Base-by-base conservation (phyloP, 371 early-diverging fungal genomes). In the Entomophthora muscae region DNA sequence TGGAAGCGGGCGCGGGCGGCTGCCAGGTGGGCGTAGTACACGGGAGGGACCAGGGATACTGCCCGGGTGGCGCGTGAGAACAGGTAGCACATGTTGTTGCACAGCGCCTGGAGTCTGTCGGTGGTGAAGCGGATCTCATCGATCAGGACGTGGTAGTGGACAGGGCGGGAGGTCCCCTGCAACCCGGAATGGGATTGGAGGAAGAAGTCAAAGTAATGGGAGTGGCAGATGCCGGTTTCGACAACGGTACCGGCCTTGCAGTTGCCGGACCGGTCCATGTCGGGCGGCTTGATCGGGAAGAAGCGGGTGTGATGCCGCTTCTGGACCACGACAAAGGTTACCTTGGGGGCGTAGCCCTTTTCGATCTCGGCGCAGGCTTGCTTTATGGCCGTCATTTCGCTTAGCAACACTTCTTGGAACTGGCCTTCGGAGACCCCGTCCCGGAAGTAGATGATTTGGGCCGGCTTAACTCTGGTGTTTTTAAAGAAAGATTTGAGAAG, bases 221-320 rank as follows among this genome's bases (percentile, higher is more conserved):
- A 93, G 72, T 90, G 87, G 1, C 86, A 86, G 55, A 95, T 81
- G 2, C 76, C 77, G n/a, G 83, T 80, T 60, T 98, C 98, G 3
- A 98, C 75, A 3, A 95, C 85, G 0, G 93, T 93, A 21, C 98
- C 99, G n/a, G n/a, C n/a, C n/a, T n/a, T n/a, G n/a, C n/a, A n/a
- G n/a, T n/a, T n/a, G n/a, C n/a, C n/a, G n/a, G 77, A 98, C 95
- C 13, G 94, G 76, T 24, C 93, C 85, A n/a, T 94, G 93, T 70
- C 98, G 98, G 29, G 97, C 83, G 73, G 97, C 97, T 69, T 97
- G 94, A 3, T 92, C 95, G 0, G 93, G 82, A 27, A 98, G n/a
- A n/a, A n/a, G n/a, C n/a, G n/a, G n/a, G n/a, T n/a, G n/a, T n/a
- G n/a, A n/a, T n/a, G n/a, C n/a, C n/a, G n/a, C n/a, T n/a, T n/a